Percentiles rank a stretch among this genome's conserved stretches.
Conservation (phyloP, 2,329 filamentous ascomycete genomes). For the Alternaria gaisen region DNA sequence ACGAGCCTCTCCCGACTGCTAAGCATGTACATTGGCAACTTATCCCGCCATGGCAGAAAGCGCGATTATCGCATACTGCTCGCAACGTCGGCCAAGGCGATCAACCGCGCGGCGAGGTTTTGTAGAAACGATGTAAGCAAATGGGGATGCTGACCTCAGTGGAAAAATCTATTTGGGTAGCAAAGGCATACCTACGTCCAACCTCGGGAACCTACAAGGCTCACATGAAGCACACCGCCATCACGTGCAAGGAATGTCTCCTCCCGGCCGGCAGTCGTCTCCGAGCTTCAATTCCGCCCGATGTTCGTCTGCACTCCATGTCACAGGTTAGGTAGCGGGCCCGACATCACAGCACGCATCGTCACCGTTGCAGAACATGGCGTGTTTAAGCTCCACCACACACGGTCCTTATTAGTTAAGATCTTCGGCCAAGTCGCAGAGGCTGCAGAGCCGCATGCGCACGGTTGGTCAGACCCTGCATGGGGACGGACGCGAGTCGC, state of each 20-base stretch:
- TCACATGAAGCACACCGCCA: not conserved
- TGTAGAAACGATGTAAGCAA: not conserved
- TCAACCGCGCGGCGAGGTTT: not conserved
- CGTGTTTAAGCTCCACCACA: slow-evolving; percentile 26
- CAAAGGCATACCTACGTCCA: not conserved
- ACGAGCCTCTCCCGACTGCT: slow-evolving; percentile 12
- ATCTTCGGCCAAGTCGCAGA: slow-evolving; percentile 40
- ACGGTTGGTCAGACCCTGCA: slow-evolving; percentile 37
- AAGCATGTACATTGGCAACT: slow-evolving; percentile 17
- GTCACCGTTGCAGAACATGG: slow-evolving; percentile 24
- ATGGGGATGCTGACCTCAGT: not conserved
- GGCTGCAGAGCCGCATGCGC: slow-evolving; percentile 41
- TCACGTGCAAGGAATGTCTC: slow-evolving; percentile 10
- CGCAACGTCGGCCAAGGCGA: slow-evolving; percentile 2
- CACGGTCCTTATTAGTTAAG: slow-evolving; percentile 28
- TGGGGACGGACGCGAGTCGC: slow-evolving; percentile 17
- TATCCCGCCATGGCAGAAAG: slow-evolving; percentile 15
- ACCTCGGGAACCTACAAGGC: not conserved
- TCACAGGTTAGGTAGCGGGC: slow-evolving; percentile 22
- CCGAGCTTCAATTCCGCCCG: slow-evolving; percentile 7
- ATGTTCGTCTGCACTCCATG: slow-evolving; percentile 7
- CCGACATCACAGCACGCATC: slow-evolving; percentile 18
- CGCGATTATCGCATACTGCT: not conserved
- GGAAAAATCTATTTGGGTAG: not conserved
- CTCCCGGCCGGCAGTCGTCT: slow-evolving; percentile 16